Conservation (phyloP, 1,139 yeast genomes). For the Suhomyces kunorum region DNA sequence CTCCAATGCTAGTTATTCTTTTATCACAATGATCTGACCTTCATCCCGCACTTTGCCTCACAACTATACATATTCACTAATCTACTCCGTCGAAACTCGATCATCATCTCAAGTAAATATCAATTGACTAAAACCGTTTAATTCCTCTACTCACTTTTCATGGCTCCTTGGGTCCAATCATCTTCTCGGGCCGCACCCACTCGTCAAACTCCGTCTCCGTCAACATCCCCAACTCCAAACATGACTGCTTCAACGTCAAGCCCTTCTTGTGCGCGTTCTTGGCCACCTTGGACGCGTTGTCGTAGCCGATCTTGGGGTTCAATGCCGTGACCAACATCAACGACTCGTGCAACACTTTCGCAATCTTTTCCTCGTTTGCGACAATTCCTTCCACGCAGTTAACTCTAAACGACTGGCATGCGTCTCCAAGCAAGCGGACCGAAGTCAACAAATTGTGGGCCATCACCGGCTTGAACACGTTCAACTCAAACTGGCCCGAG, state of each 20-base stretch:
- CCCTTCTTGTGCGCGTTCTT: conserved; percentile 99
- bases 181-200: conserved; percentile 97
- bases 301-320: conserved; percentile 98
- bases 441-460: conserved; percentile 87
- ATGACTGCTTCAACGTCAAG: conserved; percentile 89
- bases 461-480: conserved; percentile 97
- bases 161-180: conserved; percentile 89
- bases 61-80: too few species aligned
- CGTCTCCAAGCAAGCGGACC: conserved; percentile 86
- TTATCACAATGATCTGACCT: too few species aligned
- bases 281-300: conserved; percentile 94
- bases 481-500: conserved; percentile 96
- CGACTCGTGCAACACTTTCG: conserved; percentile 86
- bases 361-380: conserved; percentile 87
- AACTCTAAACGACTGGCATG: conserved; percentile 81
- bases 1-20: too few species aligned
- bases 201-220: conserved; percentile 83
- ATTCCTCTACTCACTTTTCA: too few species aligned
- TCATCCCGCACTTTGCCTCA: too few species aligned
- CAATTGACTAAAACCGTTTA: too few species aligned
- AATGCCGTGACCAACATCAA: conserved; percentile 97
- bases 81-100: too few species aligned
- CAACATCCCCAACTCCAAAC: conserved; percentile 85
- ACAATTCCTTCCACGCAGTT: conserved; percentile 93
- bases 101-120: too few species aligned